A percentile compares a stretch with the other conserved stretches of the same genome.
Conservation (phyloP, 1,139 yeast species). For the Lizanozyma gosingica region DNA sequence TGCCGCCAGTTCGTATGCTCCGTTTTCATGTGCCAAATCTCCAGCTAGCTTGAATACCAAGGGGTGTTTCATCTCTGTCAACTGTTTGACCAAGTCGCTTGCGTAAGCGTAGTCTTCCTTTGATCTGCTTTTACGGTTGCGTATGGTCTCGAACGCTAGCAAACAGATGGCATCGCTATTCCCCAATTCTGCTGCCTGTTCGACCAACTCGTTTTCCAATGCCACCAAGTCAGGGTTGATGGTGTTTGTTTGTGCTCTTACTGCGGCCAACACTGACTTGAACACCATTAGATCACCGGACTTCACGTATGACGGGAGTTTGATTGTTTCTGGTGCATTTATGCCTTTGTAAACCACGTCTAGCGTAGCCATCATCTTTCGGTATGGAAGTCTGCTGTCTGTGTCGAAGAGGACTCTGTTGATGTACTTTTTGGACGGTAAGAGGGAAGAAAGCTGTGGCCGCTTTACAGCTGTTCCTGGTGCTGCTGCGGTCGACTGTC, state of each 20-base stretch:
- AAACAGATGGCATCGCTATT: slow-evolving; percentile 72
- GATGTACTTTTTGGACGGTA: slow-evolving; percentile 51
- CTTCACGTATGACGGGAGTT: slow-evolving; percentile 35
- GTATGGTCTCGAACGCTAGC: slow-evolving; percentile 54
- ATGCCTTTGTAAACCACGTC: slow-evolving; percentile 39
- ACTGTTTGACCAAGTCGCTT: slow-evolving; percentile 45
- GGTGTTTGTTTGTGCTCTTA: slow-evolving; percentile 53
- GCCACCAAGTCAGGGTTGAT: slow-evolving; percentile 45
- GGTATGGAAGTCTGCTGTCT: slow-evolving; percentile 47
- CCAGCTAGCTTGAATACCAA: slow-evolving; percentile 66
- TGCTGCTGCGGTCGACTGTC: background rate
- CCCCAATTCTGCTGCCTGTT: slow-evolving; percentile 78
- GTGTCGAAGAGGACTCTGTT: slow-evolving; percentile 57
- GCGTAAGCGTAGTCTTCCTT: slow-evolving; percentile 58
- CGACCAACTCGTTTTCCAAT: slow-evolving; percentile 64
- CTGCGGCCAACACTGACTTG: slow-evolving; percentile 55
- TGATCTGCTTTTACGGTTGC: slow-evolving; percentile 17
- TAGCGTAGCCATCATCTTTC: slow-evolving; percentile 45
- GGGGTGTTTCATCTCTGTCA: slow-evolving; percentile 60
- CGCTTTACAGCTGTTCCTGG: too few species aligned
- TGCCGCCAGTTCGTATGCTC: slow-evolving; percentile 42
- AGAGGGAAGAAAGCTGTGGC: slow-evolving; percentile 40
- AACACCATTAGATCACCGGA: slow-evolving; percentile 58
- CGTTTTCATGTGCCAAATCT: slow-evolving; percentile 50
- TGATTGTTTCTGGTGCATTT: slow-evolving; percentile 24